Base-by-base conservation (phyloP, 305 asterid genomes). In the Euphrasia arctica region DNA sequence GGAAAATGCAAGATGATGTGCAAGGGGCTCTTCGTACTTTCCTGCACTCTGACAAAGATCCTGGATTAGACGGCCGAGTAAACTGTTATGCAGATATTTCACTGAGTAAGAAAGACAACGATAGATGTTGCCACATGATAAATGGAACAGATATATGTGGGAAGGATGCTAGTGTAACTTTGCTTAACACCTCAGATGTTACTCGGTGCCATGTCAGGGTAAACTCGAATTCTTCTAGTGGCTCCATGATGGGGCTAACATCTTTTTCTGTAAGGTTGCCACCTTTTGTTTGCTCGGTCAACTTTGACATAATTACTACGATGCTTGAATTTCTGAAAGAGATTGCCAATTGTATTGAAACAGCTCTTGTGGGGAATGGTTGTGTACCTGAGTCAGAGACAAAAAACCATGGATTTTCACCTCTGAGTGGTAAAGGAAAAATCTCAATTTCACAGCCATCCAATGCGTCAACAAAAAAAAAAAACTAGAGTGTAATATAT, bases 201-300 rank as follows among this genome's bases (percentile, higher is more conserved):
- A 76, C 76, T 72, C 79, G 70, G 51, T 88, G 83, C 76, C 83
- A 78, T 80, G 84, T 81, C 77, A 75, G 73, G 65, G 54, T 83
- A 62, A 78, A 66, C 64, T 79, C 76, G 50, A 79, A 75, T 67
- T 70, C 86, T 69, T 80, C 90, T 65, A 87, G 75, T 61, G 74
- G 75, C 77, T 77, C 78, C 7, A 65, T 63, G 56, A 73, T 54
- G 79, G 89, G 91, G 45, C 87, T 85, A 63, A 74, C 79, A 62
- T 88, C 85, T 65, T 80, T 91, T 77, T 81, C 94, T 56, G 71
- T 94, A 61, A 82, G 78, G 79, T 74, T 91, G 64, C 95, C 98
- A 51, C 87, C 83, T 65, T 80, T 82, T 68, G 78, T 88, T 77
- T 83, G 82, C 71, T 91, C 95, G 97, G 80, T 83, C 63, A 77